These are phyloP conservation scores for Candida arabinofermentans DNA, from an alignment of 805 yeast genomes.

Conservation along the genomic window DNA sequence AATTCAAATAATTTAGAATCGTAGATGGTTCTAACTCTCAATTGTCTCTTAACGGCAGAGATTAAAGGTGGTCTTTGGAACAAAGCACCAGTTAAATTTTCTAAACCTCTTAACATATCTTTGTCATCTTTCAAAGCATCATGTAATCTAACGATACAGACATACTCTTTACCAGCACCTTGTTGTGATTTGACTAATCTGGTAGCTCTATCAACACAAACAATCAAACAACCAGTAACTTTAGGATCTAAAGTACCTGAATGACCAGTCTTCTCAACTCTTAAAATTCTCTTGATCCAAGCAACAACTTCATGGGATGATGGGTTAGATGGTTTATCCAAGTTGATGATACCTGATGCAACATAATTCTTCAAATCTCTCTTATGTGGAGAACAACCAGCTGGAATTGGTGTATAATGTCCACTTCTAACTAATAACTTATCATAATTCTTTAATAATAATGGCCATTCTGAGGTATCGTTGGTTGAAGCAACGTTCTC, in stretches of 20 bases:
- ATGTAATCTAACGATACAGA: conserved; percentile 93
- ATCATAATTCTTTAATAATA: conserved; percentile 89
- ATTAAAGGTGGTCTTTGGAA: conserved; percentile 99
- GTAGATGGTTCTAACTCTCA: conserved; percentile 96
- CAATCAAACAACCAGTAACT: conserved; percentile 98
- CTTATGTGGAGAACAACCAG: conserved; percentile 91
- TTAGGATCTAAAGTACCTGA: conserved; percentile 96
- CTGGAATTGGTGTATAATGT: conserved; percentile 95
- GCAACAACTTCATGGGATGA: conserved; percentile 99
- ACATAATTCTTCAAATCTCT: conserved; percentile 89
- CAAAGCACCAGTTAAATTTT: conserved; percentile 95
- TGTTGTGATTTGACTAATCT: conserved; percentile 97
- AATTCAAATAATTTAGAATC: conserved; percentile 94
- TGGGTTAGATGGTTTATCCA: conserved; percentile 98
- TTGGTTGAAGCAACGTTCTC: conserved; percentile 72
- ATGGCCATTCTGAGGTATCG: conserved; percentile 94
- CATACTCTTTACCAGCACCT: conserved; percentile 99
- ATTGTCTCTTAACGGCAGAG: conserved; percentile 98
- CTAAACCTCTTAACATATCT: conserved; percentile 78
- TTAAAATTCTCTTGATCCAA: conserved; percentile 93
- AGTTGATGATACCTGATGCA: conserved; percentile 92
- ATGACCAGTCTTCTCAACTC: conserved; percentile 98
- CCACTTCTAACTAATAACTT: conserved; percentile 91
- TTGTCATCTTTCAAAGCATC: conserved; percentile 89
- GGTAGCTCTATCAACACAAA: conserved; percentile 97